These are phyloP conservation scores for Pyrus pyrifolia DNA, from an alignment of 306 rosid species.

Conservation along the genomic window DNA sequence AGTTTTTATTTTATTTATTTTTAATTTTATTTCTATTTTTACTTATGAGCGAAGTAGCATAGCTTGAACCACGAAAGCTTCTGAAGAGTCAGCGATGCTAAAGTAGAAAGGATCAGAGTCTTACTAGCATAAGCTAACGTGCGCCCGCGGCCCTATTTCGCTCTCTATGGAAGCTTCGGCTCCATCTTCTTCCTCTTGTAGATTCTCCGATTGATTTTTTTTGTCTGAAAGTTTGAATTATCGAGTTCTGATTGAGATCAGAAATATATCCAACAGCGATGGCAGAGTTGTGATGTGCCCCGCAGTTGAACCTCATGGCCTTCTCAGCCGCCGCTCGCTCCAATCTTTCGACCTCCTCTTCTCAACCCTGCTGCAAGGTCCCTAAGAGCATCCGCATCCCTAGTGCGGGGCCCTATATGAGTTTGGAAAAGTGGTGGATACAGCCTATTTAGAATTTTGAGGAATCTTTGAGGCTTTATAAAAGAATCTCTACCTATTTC, in stretches of 20 bases:
- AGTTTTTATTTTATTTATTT: background rate
- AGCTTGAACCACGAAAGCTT: background rate
- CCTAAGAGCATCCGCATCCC: too few relatives aligned
- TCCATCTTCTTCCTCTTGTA: background rate
- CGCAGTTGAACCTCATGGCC: constrained; percentile 39
- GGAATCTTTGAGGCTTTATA: too few relatives aligned
- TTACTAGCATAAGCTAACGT: background rate
- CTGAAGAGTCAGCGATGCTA: background rate
- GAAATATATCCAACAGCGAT: background rate
- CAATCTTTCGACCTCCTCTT: constrained; percentile 31
- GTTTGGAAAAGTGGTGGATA: too few relatives aligned
- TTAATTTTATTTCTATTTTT: background rate
- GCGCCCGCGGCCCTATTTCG: background rate
- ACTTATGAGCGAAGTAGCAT: background rate
- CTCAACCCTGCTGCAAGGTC: constrained; percentile 35
- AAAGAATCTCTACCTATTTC: too few relatives aligned
- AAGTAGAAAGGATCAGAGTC: background rate
- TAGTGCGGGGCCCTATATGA: too few relatives aligned
- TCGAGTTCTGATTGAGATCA: background rate
- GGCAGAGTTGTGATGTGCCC: constrained; percentile 23
- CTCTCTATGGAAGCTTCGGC: background rate
- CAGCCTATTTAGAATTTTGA: too few relatives aligned
- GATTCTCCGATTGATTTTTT: background rate
- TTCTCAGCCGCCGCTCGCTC: constrained; percentile 39
- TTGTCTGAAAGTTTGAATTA: background rate